phyloP scores from a whole-genome alignment of 2,329 filamentous ascomycete genomes.

The Teratosphaeria nubilosa region DNA sequence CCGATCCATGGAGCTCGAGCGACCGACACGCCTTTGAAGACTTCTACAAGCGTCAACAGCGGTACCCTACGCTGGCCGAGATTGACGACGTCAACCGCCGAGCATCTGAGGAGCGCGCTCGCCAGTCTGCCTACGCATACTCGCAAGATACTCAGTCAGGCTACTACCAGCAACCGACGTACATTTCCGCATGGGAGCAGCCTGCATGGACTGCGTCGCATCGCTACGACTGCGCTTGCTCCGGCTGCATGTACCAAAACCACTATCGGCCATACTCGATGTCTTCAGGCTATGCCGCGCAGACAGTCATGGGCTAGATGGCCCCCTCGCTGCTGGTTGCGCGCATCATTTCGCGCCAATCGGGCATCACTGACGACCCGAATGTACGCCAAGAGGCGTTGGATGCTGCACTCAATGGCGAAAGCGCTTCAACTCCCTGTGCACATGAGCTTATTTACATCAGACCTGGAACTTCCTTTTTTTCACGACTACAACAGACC shows the following conservation, averaged over 20 bases:
- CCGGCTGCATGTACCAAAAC: conserved; percentile 23
- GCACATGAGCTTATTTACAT: background rate
- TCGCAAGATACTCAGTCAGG: conserved; percentile 13
- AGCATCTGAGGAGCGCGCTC: conserved; percentile 23
- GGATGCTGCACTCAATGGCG: background rate
- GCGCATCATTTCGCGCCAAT: background rate
- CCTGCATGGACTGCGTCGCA: conserved; percentile 23
- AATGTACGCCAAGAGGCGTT: background rate
- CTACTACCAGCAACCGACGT: conserved; percentile 20
- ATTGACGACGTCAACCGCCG: conserved; percentile 23
- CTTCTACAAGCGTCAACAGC: conserved; percentile 23
- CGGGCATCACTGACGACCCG: background rate
- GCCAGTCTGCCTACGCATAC: conserved; percentile 21
- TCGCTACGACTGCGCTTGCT: conserved; percentile 27
- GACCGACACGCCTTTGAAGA: conserved; percentile 22
- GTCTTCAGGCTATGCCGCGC: conserved; percentile 22
- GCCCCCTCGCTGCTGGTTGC: background rate
- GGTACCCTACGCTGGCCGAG: conserved; percentile 24
- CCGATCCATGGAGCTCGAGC: conserved; percentile 23
- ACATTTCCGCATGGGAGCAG: conserved; percentile 24
- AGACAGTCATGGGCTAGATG: conserved; percentile 27
- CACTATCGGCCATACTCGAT: conserved; percentile 26
- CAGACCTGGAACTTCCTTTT: background rate
- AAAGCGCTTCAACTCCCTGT: background rate
- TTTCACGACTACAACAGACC: background rate